These are phyloP conservation scores for Vanderwaltozyma polyspora DNA, from an alignment of 805 yeast genomes.

Conservation along the genomic window DNA sequence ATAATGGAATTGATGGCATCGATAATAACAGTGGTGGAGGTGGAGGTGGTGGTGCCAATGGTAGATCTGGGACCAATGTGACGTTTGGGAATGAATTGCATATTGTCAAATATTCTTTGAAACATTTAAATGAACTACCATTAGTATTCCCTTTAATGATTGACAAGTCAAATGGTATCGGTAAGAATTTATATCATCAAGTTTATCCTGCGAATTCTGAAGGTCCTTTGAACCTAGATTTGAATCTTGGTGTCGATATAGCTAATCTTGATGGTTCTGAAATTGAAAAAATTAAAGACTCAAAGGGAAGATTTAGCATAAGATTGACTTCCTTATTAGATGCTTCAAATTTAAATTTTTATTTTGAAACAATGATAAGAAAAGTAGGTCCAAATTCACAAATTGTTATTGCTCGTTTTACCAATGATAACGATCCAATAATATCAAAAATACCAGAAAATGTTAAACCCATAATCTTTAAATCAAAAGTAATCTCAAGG, in stretches of 20 bases:
- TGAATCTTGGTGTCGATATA: neutral
- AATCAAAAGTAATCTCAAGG: constrained; percentile 86
- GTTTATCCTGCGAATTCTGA: neutral
- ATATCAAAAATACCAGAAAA: constrained; percentile 62
- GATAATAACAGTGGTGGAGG: no score
- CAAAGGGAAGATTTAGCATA: constrained; percentile 30
- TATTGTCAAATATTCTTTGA: no score
- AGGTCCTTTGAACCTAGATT: neutral
- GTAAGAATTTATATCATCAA: neutral
- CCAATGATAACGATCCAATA: constrained; percentile 63
- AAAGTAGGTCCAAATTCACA: constrained; percentile 51
- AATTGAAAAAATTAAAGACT: neutral
- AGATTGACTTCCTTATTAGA: constrained; percentile 79
- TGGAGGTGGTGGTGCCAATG: no score
- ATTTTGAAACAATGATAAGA: constrained; percentile 73
- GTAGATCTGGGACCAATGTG: no score
- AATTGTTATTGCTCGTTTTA: constrained; percentile 71
- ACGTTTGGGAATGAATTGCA: no score
- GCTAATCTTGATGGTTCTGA: neutral
- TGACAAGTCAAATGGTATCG: neutral
- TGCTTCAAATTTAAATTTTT: constrained; percentile 66
- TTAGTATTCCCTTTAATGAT: neutral
- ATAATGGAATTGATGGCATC: no score
- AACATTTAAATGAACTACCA: neutral
- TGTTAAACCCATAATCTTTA: constrained; percentile 70